Base-by-base conservation (phyloP, 2,329 filamentous ascomycete species). In the Scopulariopsis brevicaulis region DNA sequence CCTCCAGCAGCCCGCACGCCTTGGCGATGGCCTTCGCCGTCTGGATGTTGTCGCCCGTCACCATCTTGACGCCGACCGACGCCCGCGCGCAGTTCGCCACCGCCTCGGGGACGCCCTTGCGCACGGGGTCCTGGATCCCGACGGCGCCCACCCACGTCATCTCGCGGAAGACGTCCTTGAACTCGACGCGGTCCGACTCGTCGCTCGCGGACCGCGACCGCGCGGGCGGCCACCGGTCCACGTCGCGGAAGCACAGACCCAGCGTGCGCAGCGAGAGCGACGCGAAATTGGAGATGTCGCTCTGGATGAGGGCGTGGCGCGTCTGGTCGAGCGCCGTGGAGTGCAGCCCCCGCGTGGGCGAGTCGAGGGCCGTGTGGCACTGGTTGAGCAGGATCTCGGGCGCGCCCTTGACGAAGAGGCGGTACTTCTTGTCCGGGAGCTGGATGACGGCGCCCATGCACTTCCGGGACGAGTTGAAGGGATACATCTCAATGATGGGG, bases 61-160 rank as follows among this genome's bases (percentile, higher is more conserved):
- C 72, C 74, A 87, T 87, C 61, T 83, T 81, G 3, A 86, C 82
- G 50, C 80, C 80, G 14, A 87, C 84, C 54, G 83, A 83, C 8
- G 85, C 84, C 7, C 77, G 74, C 61, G 83, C 79, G 55, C 83
- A 86, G 57, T 81, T 77, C 54, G 74, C 72, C 3, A 87, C 84
- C 1, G 84, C 83, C 48, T 84, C 75, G 1, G 79, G 74, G 1
- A 87, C 85, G 56, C 82, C 82, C 0, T 74, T 71, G 53, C 84
- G 79, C 4, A 87, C 71, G 15, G 84, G 84, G 64, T 87, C 84
- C 59, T 85, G 82, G 43, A 87, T 86, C 64, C 84, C 85, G 61
- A 90, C 75, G 12, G 74, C 69, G 18, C 73, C 73, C 53, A 76
- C 64, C 60, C 74, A 74, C 11, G 73, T 70, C 54, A 74, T 62